These are phyloP conservation scores for Phytophthora podocarpi DNA, from an alignment of 352 stramenopile genomes.

Conservation along the genomic window DNA sequence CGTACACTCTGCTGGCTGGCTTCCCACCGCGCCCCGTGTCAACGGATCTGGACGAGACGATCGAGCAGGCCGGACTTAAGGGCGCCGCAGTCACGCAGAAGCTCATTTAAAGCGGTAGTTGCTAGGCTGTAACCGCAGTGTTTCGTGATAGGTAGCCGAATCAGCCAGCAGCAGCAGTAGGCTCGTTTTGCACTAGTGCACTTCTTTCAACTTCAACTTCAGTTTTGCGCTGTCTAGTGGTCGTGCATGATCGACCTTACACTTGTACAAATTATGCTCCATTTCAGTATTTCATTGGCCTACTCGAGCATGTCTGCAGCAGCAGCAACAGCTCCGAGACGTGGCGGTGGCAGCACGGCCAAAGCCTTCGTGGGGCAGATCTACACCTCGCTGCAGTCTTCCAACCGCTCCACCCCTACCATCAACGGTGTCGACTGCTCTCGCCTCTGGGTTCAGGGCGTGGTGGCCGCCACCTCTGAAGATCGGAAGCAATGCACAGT, in stretches of 20 bases:
- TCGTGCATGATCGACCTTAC: too few species aligned
- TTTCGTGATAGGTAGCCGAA: neutral
- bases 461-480: constrained; percentile 48
- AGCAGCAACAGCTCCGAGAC: constrained; percentile 4
- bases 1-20: constrained; percentile 92
- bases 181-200: constrained; percentile 12
- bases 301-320: neutral
- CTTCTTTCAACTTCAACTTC: neutral
- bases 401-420: constrained; percentile 43
- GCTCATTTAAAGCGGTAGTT: constrained; percentile 58
- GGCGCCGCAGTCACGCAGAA: constrained; percentile 93
- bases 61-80: constrained; percentile 92
- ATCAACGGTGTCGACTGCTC: constrained; percentile 68
- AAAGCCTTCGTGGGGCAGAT: constrained; percentile 74
- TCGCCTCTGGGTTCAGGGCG: constrained; percentile 82
- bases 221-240: neutral
- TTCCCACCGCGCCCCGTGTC: constrained; percentile 92
- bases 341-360: constrained; percentile 31
- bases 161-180: neutral
- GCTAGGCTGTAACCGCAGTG: neutral
- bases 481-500: constrained; percentile 52
- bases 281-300: constrained; percentile 10
- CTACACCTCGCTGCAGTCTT: constrained; percentile 42
- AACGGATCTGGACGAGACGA: constrained; percentile 80
- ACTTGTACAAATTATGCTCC: constrained; percentile 5